Percentiles rank a stretch among this genome's conserved stretches.
These are phyloP conservation scores for Quercus mongolica DNA, from an alignment of 306 rosid species.

Conservation along the genomic window DNA sequence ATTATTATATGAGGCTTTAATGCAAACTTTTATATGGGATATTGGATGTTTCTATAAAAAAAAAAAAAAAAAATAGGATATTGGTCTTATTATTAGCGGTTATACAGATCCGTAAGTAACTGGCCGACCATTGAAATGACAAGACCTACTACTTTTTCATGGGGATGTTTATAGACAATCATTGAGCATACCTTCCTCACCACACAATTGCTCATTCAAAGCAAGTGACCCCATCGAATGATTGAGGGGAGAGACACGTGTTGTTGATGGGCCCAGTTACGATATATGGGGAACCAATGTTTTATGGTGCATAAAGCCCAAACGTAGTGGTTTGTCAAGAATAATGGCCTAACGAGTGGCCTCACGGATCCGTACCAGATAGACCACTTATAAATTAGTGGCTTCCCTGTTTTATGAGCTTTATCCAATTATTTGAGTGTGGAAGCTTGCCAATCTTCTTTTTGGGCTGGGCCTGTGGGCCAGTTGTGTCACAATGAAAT, in stretches of 20 bases:
- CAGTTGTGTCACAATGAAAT: background rate
- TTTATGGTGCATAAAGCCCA: slow-evolving; percentile 18
- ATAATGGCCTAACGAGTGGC: slow-evolving; percentile 10
- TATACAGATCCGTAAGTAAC: too few species aligned
- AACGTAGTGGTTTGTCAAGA: background rate
- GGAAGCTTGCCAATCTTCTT: background rate
- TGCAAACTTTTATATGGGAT: too few species aligned
- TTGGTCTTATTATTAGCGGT: too few species aligned
- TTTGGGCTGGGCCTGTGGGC: slow-evolving; percentile 32
- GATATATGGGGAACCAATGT: background rate
- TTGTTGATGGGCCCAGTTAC: background rate
- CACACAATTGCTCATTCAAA: too few species aligned
- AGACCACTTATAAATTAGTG: slow-evolving; percentile 29
- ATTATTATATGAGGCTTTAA: too few species aligned
- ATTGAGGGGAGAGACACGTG: slow-evolving; percentile 18
- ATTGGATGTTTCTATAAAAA: too few species aligned
- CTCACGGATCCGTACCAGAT: background rate
- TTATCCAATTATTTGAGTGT: background rate
- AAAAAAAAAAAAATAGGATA: too few species aligned
- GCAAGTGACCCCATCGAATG: slow-evolving; percentile 6
- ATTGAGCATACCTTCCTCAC: background rate
- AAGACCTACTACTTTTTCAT: too few species aligned
- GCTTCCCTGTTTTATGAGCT: background rate
- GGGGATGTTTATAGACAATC: background rate
- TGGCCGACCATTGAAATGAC: too few species aligned